Evolutionary conservation across 2,329 filamentous ascomycete species (phyloP).

Genomic region (Clathrospora elynae): DNA sequence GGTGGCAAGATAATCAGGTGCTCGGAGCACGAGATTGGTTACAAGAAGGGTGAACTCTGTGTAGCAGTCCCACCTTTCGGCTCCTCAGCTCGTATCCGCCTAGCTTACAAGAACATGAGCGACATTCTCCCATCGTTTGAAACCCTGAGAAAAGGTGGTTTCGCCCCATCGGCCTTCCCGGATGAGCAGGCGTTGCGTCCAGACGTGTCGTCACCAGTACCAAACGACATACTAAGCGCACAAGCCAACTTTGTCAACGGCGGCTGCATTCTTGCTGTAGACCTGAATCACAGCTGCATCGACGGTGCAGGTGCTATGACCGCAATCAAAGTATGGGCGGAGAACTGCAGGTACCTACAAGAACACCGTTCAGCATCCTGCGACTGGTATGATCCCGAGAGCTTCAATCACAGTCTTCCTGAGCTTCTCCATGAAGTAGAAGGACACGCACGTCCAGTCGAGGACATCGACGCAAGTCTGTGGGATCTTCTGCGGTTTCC

Average conservation of each 20-base stretch:
- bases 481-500: slow-evolving; percentile 30
- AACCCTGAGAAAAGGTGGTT: slow-evolving; percentile 18
- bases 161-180: slow-evolving; percentile 24
- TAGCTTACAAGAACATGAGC: slow-evolving; percentile 29
- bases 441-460: slow-evolving; percentile 15
- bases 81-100: neutral
- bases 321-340: slow-evolving; percentile 31
- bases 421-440: slow-evolving; percentile 27
- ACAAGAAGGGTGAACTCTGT: slow-evolving; percentile 32
- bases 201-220: slow-evolving; percentile 22
- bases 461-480: slow-evolving; percentile 22
- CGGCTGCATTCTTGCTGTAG: slow-evolving; percentile 27
- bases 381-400: slow-evolving; percentile 28
- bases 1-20: slow-evolving; percentile 44
- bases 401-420: slow-evolving; percentile 31
- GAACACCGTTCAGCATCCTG: slow-evolving; percentile 26
- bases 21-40: slow-evolving; percentile 37
- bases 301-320: slow-evolving; percentile 32
- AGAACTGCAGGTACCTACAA: slow-evolving; percentile 31
- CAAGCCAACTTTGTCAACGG: slow-evolving; percentile 40
- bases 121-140: slow-evolving; percentile 25
- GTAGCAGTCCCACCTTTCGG: slow-evolving; percentile 25
- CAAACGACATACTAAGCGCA: slow-evolving; percentile 31
- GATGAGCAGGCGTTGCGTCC: slow-evolving; percentile 21
- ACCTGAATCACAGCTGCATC: slow-evolving; percentile 28